Conservation (phyloP, 2,329 filamentous ascomycete species). For the Ophiostoma sp. region DNA sequence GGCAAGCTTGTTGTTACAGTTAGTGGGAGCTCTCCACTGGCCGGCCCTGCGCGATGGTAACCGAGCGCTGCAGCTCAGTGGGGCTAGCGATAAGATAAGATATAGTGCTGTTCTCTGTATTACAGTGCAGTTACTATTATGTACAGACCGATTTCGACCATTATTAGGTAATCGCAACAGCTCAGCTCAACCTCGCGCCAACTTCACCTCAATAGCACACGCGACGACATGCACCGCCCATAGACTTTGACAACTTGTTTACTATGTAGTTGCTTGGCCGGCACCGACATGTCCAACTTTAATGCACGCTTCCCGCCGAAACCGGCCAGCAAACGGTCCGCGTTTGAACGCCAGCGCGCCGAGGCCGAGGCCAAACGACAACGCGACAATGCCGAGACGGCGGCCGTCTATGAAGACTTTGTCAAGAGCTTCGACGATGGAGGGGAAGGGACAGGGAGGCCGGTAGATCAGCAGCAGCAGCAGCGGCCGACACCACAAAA, state of each 20-base stretch:
- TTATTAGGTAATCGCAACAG: slow-evolving; percentile 8
- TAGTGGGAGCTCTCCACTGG: slow-evolving; percentile 6
- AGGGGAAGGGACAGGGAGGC: slow-evolving; percentile 35
- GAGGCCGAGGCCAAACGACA: slow-evolving; percentile 84
- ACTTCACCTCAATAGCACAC: neutral
- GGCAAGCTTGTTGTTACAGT: neutral
- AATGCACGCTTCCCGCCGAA: slow-evolving; percentile 35
- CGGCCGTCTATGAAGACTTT: slow-evolving; percentile 81
- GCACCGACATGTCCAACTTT: slow-evolving; percentile 42
- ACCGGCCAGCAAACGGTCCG: slow-evolving; percentile 61
- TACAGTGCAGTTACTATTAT: no score
- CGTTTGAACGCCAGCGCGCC: slow-evolving; percentile 82
- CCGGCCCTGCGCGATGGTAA: neutral
- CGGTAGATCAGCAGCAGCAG: slow-evolving; percentile 33
- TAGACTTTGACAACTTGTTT: neutral
- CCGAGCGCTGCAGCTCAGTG: neutral
- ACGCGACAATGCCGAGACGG: slow-evolving; percentile 80
- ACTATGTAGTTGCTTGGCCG: no score
- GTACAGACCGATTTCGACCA: neutral
- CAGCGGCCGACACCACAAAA: slow-evolving; percentile 30
- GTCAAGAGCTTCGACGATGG: slow-evolving; percentile 71
- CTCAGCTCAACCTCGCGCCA: neutral
- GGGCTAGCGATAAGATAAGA: neutral
- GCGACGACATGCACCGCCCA: neutral
- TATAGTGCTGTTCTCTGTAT: neutral